These are phyloP conservation scores for Botryotinia convoluta DNA, from an alignment of 2,329 filamentous ascomycete genomes.

Conservation along the genomic window DNA sequence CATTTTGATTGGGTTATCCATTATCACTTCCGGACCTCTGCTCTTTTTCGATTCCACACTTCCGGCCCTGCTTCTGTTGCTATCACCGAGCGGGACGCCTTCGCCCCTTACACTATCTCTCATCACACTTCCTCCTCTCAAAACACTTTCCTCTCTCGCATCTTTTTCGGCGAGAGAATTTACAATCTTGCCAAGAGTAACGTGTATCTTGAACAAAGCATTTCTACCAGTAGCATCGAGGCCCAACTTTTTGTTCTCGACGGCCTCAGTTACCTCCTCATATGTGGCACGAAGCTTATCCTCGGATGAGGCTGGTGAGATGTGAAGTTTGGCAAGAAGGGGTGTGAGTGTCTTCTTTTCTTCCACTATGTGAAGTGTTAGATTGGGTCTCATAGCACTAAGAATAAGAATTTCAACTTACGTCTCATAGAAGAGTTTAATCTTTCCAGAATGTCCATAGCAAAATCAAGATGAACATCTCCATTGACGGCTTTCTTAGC, in stretches of 20 bases:
- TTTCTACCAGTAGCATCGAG: constrained; percentile 62
- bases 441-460: constrained; percentile 72
- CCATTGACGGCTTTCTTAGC: constrained; percentile 66
- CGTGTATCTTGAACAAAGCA: constrained; percentile 65
- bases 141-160: constrained; percentile 25
- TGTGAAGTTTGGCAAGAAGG: constrained; percentile 77
- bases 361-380: constrained; percentile 55
- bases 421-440: constrained; percentile 64
- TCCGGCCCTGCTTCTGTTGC: constrained; percentile 8
- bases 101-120: constrained; percentile 11
- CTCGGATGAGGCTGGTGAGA: constrained; percentile 64
- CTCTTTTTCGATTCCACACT: background rate
- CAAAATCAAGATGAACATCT: constrained; percentile 77
- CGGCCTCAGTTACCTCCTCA: constrained; percentile 57
- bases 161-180: constrained; percentile 49
- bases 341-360: constrained; percentile 80
- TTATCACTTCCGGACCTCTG: constrained; percentile 8
- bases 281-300: constrained; percentile 58
- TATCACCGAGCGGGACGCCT: background rate
- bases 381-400: background rate
- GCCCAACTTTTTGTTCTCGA: constrained; percentile 56
- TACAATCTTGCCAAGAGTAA: constrained; percentile 65
- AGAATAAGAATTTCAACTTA: constrained; percentile 45
- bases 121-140: constrained; percentile 11
- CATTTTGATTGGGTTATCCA: background rate